Evolutionary conservation across 176 grass and related monocot genomes (phyloP), one percentile per base, ranked within the genome.

Genomic region (Rhynchospora pubera): DNA sequence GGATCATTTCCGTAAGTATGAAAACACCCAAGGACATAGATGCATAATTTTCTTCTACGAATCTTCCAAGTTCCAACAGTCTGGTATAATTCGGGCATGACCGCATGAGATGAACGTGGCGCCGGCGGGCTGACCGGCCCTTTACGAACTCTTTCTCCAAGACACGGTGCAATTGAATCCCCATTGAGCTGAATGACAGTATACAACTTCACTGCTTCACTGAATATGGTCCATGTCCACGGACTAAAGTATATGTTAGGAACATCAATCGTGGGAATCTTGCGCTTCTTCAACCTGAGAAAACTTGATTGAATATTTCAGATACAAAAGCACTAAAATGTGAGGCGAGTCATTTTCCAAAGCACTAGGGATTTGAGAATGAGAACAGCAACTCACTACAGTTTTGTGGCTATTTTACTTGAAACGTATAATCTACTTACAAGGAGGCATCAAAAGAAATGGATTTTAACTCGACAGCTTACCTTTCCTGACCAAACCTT

Each of bases 31-130:
- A 71, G 43, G 67, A 8, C 43, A 28, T 75, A 75, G 0, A 21
- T 52, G 46, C 12, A 75, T 75, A 75, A 75, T 53, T 75, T 3
- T 55, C 22, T 30, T 55, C 47, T 30, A 47, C 47, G 71, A 55
- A 76, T 53, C 71, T 76, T 53, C 71, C n/a, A n/a, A n/a, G n/a
- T 76, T 55, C 71, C 44, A 51, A 74, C 70, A 74, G 70, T 45
- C 70, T 50, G 68, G 70, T 16, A 50, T 53, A 13, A 74, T 24
- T 73, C 44, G 45, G 45, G 39, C 67, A 47, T 46, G 26, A 32
- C 1, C n/a, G n/a, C 4, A 26, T 13, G 65, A 70, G 15, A 18
- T 63, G 9, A 21, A 28, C 53, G 15, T 15, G 53, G 53, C 18
- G 44, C 68, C 44, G 45, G 9, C n/a, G 18, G 69, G 1, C 45